Base-by-base conservation (phyloP, 1,284 basidiomycete genomes). In the Apiotrichum domesticum region DNA sequence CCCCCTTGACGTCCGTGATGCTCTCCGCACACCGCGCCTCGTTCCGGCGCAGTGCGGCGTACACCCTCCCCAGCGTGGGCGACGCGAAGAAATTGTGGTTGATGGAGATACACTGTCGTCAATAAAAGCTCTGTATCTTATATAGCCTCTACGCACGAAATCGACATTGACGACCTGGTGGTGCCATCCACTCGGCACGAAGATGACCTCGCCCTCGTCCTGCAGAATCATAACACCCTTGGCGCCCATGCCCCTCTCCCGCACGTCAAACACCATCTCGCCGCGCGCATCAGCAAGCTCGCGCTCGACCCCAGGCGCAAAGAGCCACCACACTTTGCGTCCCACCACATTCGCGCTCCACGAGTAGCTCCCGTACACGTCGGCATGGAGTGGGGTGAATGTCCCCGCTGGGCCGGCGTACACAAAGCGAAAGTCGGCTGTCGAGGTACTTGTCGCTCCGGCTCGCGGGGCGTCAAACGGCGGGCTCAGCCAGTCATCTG, bases 261-360 rank as follows among this genome's bases (percentile, higher is more conserved):
- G 66, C 32, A 78, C 66, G 61, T 78, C 76, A 41, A 73, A 75
- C 2, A 69, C 48, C 46, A 73, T 52, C 43, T 73, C 65, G 11
- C 63, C 68, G 43, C 62, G 29, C 3, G 49, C 15, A 33, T 66
- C 65, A 1, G 68, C 67, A 9, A 79, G 58, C 21, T 63, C 46
- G 9, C 67, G 63, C 0, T 76, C 65, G 10, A 64, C 57, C 0
- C 63, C 65, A 0, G 82, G 82, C 6, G 80, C 78, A 56, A 82
- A 81, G 5, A 84, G 65, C 68, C 76, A 77, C 82, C 82, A 84
- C 6, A 73, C 55, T 61, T 84, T 84, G 6, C 76, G 65, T 0
- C 82, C 82, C 14, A 78, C 72, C 5, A 83, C 66, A 63, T 84
- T 83, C 3, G 81, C 80, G 5, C 79, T 80, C 80, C 82, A 83